Base-by-base conservation (phyloP, 2,329 filamentous ascomycete species). In the Berkeleyomyces rouxiae region DNA sequence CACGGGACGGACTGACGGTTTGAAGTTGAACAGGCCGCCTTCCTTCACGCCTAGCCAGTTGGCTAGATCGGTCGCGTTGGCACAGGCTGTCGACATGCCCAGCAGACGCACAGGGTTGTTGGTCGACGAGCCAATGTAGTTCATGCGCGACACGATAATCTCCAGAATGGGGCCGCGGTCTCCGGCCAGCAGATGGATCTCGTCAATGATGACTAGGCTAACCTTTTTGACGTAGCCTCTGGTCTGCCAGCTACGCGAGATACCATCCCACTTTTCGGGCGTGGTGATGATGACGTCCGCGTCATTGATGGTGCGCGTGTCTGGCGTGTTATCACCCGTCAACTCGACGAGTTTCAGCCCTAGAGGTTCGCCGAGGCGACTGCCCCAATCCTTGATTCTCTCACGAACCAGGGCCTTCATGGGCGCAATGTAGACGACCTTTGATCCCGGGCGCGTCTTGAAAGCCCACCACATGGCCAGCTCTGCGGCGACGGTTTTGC, bases 401-500 rank as follows among this genome's bases (percentile, higher is more conserved):
- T 99, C 93, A 2, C 93, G 88, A 23, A 99, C 93, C 40, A 99
- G 83, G 0, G 95, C 95, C 74, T 99, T 99, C 95, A 99, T 99
- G 0, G 95, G 95, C 1, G 93, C 93, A 70, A 99, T 97, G 72
- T 99, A 99, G 10, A 99, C 93, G 1, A 99, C 91, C 75, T 99
- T 99, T 3, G 90, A 96, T 3, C 91, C 90, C 1, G 93, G 93
- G 59, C 87, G 86, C 71, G 96, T 91, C 11, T 91, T 84, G 75
- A 99, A 97, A 2, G 93, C 92, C 90, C 91, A 96, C 95, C 95
- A 99, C 92, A 99, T 97, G 36, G 95, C 91, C 65, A 99, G 76
- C 71, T 99, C 93, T 58, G 88, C 90, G 16, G 95, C 93, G 47
- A 99, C 88, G 0, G 95, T 99, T 77, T 99, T 99, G 64, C 93